Evolutionary conservation across 2,329 filamentous ascomycete genomes (phyloP), one percentile per base, ranked within the genome.

Genomic region (Myrmaecium sp.): DNA sequence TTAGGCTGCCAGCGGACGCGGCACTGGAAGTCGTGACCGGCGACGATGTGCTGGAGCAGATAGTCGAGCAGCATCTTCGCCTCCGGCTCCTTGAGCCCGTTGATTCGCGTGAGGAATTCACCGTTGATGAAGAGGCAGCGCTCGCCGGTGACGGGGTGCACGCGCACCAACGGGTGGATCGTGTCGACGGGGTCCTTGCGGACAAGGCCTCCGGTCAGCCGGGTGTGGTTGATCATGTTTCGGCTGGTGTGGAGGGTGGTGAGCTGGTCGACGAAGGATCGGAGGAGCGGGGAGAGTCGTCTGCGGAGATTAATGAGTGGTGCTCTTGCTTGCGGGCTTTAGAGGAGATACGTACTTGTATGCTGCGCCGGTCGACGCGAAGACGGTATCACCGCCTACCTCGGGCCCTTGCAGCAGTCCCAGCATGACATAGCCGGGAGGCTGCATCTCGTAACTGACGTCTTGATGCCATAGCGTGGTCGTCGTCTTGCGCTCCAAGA

Each of bases 401-500:
- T 64, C 58, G 3, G 61, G 61, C 5, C 58, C 58, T 27, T 62
- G 53, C 14, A 64, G 34, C 2, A 63, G 49, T 4, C 58, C 59
- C 15, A 65, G 40, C 44, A 60, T 51, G 26, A 58, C 57, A 33
- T 60, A 59, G 12, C 52, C 55, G 0, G 57, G 57, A 0, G 57
- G 55, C 30, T 60, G 57, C 31, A 55, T 33, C 33, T 61, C 57
- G 30, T 58, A 61, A 29, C 55, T 59, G 23, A 60, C 55, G 36
- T 60, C 57, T 33, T 60, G 58, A 28, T 60, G 57, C 52, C 58
- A 62, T 11, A 60, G 45, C 6, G 54, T 63, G 2, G 55, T 59
- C 3, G 56, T 61, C 2, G 51, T 51, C 19, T 53, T 47, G 33
- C 55, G 47, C 24, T 53, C 48, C 20, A 58, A 38, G 39, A 57